A percentile compares a stretch with the other conserved stretches of the same genome.
phyloP scores from a whole-genome alignment of 2,329 filamentous ascomycete species.

The Botryotinia convoluta region DNA sequence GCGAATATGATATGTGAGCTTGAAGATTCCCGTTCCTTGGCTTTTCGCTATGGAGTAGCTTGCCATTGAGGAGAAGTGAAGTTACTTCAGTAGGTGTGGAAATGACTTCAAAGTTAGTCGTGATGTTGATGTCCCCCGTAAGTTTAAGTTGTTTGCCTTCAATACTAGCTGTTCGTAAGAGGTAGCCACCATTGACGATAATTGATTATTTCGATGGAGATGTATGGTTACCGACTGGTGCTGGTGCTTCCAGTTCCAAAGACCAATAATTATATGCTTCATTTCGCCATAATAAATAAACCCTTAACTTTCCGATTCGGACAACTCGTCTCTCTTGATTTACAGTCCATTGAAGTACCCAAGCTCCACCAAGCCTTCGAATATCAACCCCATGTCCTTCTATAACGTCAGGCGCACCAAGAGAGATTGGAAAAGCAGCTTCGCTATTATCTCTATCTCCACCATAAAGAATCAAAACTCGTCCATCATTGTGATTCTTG shows the following conservation, averaged over 20 bases:
- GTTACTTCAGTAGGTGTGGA: conserved; percentile 51
- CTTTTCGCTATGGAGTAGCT: conserved; percentile 43
- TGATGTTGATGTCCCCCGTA: conserved; percentile 68
- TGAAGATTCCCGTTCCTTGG: conserved; percentile 49
- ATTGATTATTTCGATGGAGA: conserved; percentile 38
- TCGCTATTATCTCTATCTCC: conserved; percentile 60
- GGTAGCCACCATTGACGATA: conserved; percentile 60
- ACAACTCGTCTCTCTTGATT: conserved; percentile 50
- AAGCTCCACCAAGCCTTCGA: conserved; percentile 33
- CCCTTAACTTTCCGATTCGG: conserved; percentile 40
- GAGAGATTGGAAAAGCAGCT: conserved; percentile 38
- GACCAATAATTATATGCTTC: conserved; percentile 67
- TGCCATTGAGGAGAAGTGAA: conserved; percentile 27
- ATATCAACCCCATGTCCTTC: conserved; percentile 9
- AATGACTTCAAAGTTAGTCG: conserved; percentile 52
- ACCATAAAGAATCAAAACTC: conserved; percentile 60
- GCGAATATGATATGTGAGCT: conserved; percentile 45
- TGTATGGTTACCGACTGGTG: conserved; percentile 17
- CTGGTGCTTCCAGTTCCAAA: conserved; percentile 4
- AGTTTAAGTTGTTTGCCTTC: conserved; percentile 54
- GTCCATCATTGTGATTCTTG: conserved; percentile 50
- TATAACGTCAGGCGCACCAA: conserved; percentile 2
- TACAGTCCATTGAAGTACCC: conserved; percentile 49
- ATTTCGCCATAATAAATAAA: conserved; percentile 51
- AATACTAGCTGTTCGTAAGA: conserved; percentile 57